Evolutionary conservation across 257 asterid genomes (phyloP).

Genomic region (Forsythia viridissima): DNA sequence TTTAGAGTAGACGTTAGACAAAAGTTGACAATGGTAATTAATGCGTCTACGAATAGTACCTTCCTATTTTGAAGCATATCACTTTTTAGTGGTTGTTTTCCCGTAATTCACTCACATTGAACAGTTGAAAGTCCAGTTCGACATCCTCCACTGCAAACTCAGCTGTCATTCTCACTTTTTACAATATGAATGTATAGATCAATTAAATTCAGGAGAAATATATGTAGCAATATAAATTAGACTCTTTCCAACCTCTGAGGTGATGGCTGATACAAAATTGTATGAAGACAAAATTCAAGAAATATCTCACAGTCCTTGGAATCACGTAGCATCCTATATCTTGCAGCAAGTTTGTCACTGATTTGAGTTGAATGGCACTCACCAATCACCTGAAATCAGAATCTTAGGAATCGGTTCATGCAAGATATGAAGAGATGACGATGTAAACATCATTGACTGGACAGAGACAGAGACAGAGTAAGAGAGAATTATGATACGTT

Average conservation of each 20-base stretch:
- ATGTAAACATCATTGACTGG: neutral
- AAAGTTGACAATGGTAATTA: slow-evolving; percentile 8
- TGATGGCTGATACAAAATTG: slow-evolving; percentile 76
- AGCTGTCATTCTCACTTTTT: slow-evolving; percentile 32
- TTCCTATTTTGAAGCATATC: slow-evolving; percentile 62
- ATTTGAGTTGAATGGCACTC: slow-evolving; percentile 75
- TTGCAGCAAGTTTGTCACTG: slow-evolving; percentile 58
- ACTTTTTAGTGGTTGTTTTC: slow-evolving; percentile 58
- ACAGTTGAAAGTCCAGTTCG: slow-evolving; percentile 82
- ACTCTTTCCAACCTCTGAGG: slow-evolving; percentile 61
- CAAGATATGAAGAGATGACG: slow-evolving; percentile 1
- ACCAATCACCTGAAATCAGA: slow-evolving; percentile 76
- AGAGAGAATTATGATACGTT: neutral
- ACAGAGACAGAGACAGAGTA: neutral
- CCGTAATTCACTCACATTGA: slow-evolving; percentile 82
- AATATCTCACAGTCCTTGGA: slow-evolving; percentile 68
- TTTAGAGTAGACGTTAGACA: slow-evolving; percentile 11
- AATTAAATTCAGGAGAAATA: slow-evolving; percentile 15
- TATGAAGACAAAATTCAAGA: slow-evolving; percentile 86
- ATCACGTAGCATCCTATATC: slow-evolving; percentile 53
- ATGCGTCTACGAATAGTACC: slow-evolving; percentile 46
- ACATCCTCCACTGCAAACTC: slow-evolving; percentile 56
- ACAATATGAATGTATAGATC: slow-evolving; percentile 15
- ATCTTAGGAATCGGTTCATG: slow-evolving; percentile 14
- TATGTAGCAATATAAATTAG: slow-evolving; percentile 13